phyloP scores from a whole-genome alignment of 371 early-diverging fungal species.

The Rhizopus sp. region DNA sequence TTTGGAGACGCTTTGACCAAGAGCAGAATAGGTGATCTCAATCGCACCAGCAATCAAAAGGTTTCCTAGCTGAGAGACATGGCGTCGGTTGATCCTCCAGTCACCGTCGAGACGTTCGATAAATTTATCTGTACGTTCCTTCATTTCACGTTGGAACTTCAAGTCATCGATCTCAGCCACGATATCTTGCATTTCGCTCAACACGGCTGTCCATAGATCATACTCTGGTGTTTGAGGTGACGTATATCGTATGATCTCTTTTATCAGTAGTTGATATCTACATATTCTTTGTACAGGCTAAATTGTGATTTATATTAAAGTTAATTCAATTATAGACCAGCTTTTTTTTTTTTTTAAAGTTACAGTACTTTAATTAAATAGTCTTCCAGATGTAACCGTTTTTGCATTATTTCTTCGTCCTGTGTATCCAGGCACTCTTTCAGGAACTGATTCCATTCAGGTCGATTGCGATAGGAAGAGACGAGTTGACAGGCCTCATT shows the following conservation, averaged over 20 bases:
- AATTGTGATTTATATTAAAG: background rate
- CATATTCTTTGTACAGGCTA: conserved; percentile 56
- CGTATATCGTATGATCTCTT: conserved; percentile 45
- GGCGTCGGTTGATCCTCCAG: conserved; percentile 34
- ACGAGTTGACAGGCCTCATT: conserved; percentile 37
- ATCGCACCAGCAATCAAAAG: conserved; percentile 42
- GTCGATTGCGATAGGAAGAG: conserved; percentile 39
- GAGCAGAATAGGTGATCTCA: conserved; percentile 45
- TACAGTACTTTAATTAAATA: conserved; percentile 46
- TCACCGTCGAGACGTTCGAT: conserved; percentile 42
- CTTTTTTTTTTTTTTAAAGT: conserved; percentile 4
- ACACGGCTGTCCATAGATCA: conserved; percentile 24
- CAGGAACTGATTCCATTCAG: conserved; percentile 45
- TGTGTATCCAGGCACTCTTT: conserved; percentile 28
- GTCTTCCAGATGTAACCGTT: conserved; percentile 47
- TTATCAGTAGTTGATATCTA: conserved; percentile 45
- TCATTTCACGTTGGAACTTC: conserved; percentile 34
- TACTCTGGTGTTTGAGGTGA: conserved; percentile 28
- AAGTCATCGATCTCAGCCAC: conserved; percentile 40
- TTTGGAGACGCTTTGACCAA: conserved; percentile 39
- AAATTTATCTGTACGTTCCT: conserved; percentile 41
- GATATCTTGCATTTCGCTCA: conserved; percentile 34
- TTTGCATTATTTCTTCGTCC: conserved; percentile 15
- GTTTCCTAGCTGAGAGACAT: conserved; percentile 36
- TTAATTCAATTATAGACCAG: background rate